Evolutionary conservation across 768 basidiomycete species (phyloP).

Genomic region (Cystobasidium tubakii): DNA sequence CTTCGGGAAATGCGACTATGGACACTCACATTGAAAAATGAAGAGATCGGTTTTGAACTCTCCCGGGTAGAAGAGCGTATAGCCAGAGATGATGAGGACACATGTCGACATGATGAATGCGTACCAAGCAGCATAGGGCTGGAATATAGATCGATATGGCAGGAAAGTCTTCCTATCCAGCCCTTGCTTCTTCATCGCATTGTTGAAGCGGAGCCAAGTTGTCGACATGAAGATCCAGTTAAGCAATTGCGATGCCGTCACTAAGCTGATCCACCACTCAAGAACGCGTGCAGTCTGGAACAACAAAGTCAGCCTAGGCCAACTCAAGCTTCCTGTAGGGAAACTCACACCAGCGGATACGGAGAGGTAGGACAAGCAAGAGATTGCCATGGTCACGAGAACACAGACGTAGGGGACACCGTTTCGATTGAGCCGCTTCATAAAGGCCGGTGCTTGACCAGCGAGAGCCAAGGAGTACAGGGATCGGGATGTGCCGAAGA

Average conservation of each 20-base stretch:
- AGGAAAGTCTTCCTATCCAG: slow-evolving; percentile 36
- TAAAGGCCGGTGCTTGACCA: slow-evolving; percentile 46
- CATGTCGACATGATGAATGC: slow-evolving; percentile 26
- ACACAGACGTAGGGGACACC: slow-evolving; percentile 49
- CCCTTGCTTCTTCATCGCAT: slow-evolving; percentile 43
- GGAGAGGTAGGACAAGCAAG: slow-evolving; percentile 43
- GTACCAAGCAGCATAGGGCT: slow-evolving; percentile 38
- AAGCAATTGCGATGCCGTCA: slow-evolving; percentile 44
- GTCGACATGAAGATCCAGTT: slow-evolving; percentile 42
- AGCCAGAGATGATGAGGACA: slow-evolving; percentile 29
- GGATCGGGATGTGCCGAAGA: slow-evolving; percentile 45
- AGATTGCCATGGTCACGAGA: slow-evolving; percentile 39
- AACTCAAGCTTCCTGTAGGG: background rate
- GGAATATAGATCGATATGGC: slow-evolving; percentile 33
- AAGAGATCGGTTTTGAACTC: slow-evolving; percentile 19
- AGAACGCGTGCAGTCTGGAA: slow-evolving; percentile 43
- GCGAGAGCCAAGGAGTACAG: slow-evolving; percentile 48
- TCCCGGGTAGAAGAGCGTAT: slow-evolving; percentile 28
- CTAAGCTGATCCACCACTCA: slow-evolving; percentile 45
- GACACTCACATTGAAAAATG: slow-evolving; percentile 21
- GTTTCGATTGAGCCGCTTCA: slow-evolving; percentile 43
- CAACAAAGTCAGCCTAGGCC: background rate
- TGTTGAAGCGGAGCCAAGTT: slow-evolving; percentile 44
- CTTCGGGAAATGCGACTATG: too few relatives aligned
- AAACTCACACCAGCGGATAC: slow-evolving; percentile 41